Base-by-base conservation (phyloP, 306 rosid species). In the Elaeagnus macrophylla region DNA sequence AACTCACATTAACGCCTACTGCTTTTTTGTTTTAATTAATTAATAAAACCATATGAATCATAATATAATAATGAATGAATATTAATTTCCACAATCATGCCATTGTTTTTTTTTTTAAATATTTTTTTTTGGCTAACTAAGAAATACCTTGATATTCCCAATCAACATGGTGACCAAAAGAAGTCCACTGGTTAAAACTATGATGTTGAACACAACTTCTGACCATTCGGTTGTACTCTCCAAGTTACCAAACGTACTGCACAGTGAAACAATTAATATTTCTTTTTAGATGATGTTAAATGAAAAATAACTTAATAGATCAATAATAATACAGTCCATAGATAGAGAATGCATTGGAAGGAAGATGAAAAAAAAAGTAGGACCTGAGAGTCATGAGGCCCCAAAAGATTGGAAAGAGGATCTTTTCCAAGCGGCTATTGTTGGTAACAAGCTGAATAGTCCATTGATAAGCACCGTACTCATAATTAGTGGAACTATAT, bases 331-430 rank as follows among this genome's bases (percentile, higher is more conserved):
- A n/a, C n/a, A n/a, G n/a, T n/a, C n/a, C n/a, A n/a, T n/a, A n/a
- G n/a, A n/a, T n/a, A n/a, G n/a, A n/a, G n/a, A n/a, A n/a, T n/a
- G n/a, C n/a, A n/a, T n/a, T n/a, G n/a, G n/a, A n/a, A n/a, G n/a
- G n/a, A n/a, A n/a, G n/a, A 44, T 43, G 51, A 58, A 40, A 0
- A 8, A 1, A 2, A 15, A 1, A 9, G 2, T 3, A 14, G 10
- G 72, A 76, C 97, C 97, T 86, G 15, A 90, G 94, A 68, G 97
- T 90, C 97, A 90, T 90, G 32, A 90, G 82, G 62, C 94, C 97
- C 94, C 94, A 90, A 64, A 86, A 90, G 75, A 86, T 79, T 40
- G 95, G 97, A 39, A 86, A 80, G 15, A 90, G 88, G 14, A 90
- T 86, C 64, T 89, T 90, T 41, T 90, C 95, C 60, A 86, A 72